phyloP scores from a whole-genome alignment of 2,329 filamentous ascomycete genomes.

The Pseudogymnoascus sp. region DNA sequence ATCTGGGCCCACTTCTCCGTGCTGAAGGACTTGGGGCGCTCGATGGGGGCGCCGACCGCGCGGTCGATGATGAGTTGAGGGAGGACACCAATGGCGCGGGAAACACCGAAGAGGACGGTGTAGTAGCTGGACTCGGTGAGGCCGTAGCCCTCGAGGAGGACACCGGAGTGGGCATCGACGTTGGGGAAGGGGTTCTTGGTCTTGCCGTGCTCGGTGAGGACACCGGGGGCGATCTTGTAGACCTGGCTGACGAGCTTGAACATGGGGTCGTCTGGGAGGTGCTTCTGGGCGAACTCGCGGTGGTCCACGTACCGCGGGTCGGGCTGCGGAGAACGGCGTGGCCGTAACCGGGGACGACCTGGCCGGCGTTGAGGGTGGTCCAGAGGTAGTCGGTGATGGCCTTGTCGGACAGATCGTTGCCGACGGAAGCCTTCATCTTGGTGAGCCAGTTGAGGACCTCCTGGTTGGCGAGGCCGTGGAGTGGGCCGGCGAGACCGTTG shows the following conservation, averaged over 20 bases:
- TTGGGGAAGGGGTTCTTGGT: conserved; percentile 99
- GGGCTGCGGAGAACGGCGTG: conserved; percentile 98
- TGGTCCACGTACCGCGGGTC: conserved; percentile 98
- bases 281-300: conserved; percentile 82
- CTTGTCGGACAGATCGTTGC: conserved; percentile 92
- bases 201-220: conserved; percentile 99
- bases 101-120: conserved; percentile 99
- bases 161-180: conserved; percentile 97
- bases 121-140: conserved; percentile 99
- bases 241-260: conserved; percentile 99
- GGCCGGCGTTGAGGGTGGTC: conserved; percentile 90
- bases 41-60: conserved; percentile 91
- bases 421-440: conserved; percentile 95
- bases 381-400: conserved; percentile 98
- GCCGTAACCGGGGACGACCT: conserved; percentile 96
- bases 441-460: conserved; percentile 98
- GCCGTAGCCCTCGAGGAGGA: conserved; percentile 99
- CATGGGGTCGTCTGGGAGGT: conserved; percentile 96
- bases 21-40: conserved; percentile 98
- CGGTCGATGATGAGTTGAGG: conserved; percentile 99
- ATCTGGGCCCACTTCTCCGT: conserved; percentile 96
- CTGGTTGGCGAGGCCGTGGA: conserved; percentile 99
- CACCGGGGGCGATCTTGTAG: conserved; percentile 98
- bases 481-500: conserved; percentile 94
- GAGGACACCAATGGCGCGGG: conserved; percentile 94